These are phyloP conservation scores for Hanseniaspora uvarum DNA, from an alignment of 1,139 yeast species.

Conservation along the genomic window DNA sequence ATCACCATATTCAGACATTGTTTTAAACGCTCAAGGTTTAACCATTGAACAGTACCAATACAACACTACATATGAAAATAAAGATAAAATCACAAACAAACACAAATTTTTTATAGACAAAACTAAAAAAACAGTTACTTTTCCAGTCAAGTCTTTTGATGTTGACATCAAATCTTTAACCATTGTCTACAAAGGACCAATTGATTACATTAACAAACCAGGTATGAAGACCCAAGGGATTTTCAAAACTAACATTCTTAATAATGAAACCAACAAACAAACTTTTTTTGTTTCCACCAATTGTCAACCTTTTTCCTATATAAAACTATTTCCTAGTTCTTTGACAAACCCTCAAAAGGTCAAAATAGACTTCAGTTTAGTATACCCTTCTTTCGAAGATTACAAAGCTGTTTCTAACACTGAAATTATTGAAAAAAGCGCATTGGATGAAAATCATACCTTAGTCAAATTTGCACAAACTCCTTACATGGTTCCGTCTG, in stretches of 20 bases:
- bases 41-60: slow-evolving; percentile 32
- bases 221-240: slow-evolving; percentile 54
- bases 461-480: slow-evolving; percentile 41
- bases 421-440: slow-evolving; percentile 11
- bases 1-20: slow-evolving; percentile 23
- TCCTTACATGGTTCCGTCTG: slow-evolving; percentile 50
- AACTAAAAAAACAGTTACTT: slow-evolving; percentile 3
- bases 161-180: slow-evolving; percentile 19
- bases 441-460: slow-evolving; percentile 20
- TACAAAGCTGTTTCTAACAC: slow-evolving; percentile 43
- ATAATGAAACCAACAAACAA: slow-evolving; percentile 40
- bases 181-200: slow-evolving; percentile 43
- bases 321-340: slow-evolving; percentile 52
- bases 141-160: slow-evolving; percentile 18
- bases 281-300: slow-evolving; percentile 55
- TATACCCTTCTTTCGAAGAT: slow-evolving; percentile 35
- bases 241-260: slow-evolving; percentile 54
- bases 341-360: slow-evolving; percentile 53
- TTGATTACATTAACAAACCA: slow-evolving; percentile 46
- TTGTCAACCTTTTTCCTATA: slow-evolving; percentile 56
- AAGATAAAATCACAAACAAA: slow-evolving; percentile 21
- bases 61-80: slow-evolving; percentile 28
- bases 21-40: slow-evolving; percentile 37
- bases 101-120: slow-evolving; percentile 12
- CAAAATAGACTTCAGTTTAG: slow-evolving; percentile 35